Evolutionary conservation across 2,329 filamentous ascomycete species (phyloP), one percentile per base, ranked within the genome.

Genomic region (Cladorrhinum sp.): DNA sequence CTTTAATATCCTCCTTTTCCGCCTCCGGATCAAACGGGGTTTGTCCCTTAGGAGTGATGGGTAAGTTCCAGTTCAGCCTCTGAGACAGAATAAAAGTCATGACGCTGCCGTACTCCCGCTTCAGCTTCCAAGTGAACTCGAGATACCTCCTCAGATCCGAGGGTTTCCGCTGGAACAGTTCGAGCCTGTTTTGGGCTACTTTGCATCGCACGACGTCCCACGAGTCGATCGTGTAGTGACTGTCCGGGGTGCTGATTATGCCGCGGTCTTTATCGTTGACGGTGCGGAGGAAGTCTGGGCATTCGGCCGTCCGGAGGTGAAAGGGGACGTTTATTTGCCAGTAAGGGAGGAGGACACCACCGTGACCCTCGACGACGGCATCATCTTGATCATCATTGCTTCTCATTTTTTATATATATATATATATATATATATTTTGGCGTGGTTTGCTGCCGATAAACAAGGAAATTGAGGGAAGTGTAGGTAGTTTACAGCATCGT

Each of bases 291-390:
- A 85, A 95, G 5, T 82, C 80, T 0, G 93, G 93, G 70, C 92
- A 96, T 57, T 86, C 79, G 2, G 74, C 68, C 0, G 87, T 85
- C 72, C 87, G 85, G 64, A 88, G 76, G 24, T 79, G 72, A 36
- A 77, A 75, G 0, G 90, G 86, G 16, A 96, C 77, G 73, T 96
- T 96, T 74, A 89, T 82, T 64, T 94, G 88, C 92, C 92, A 96
- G 78, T 89, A 96, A 0, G 89, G 87, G 67, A 66, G 55, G 36
- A n/a, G n/a, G n/a, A n/a, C n/a, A n/a, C n/a, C n/a, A n/a, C n/a
- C n/a, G n/a, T n/a, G n/a, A n/a, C n/a, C n/a, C n/a, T n/a, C n/a
- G n/a, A n/a, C n/a, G n/a, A n/a, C n/a, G n/a, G n/a, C n/a, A n/a
- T n/a, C n/a, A n/a, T n/a, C n/a, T n/a, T n/a, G n/a, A n/a, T n/a